phyloP scores from a whole-genome alignment of 352 stramenopile species.

The Phytophthora foliorum region DNA sequence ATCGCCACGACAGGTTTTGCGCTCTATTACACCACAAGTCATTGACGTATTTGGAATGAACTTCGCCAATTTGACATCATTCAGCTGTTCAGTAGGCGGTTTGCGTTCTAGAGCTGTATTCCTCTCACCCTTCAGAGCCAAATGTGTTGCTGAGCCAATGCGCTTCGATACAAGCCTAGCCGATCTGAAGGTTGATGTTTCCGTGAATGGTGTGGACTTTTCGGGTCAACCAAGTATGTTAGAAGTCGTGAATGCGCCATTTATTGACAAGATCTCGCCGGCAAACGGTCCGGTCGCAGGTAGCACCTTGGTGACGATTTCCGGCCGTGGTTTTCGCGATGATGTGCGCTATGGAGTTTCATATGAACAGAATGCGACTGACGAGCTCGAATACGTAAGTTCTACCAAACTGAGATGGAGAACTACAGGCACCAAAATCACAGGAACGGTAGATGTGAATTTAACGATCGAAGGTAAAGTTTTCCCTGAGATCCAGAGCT shows the following conservation, averaged over 20 bases:
- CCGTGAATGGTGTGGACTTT: slow-evolving; percentile 47
- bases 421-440: slow-evolving; percentile 14
- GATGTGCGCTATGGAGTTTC: slow-evolving; percentile 29
- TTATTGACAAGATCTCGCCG: slow-evolving; percentile 17
- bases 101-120: slow-evolving; percentile 17
- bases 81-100: slow-evolving; percentile 30
- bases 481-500: slow-evolving; percentile 14
- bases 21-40: slow-evolving; percentile 18
- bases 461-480: slow-evolving; percentile 19
- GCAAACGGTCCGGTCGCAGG: slow-evolving; percentile 34
- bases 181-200: slow-evolving; percentile 32
- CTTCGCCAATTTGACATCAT: slow-evolving; percentile 35
- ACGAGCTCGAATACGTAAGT: slow-evolving; percentile 24
- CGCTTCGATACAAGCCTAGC: slow-evolving; percentile 7
- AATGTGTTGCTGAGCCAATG: slow-evolving; percentile 35
- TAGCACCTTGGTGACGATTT: slow-evolving; percentile 34
- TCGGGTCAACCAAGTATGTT: slow-evolving; percentile 9
- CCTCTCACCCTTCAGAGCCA: slow-evolving; percentile 37
- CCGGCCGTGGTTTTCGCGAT: slow-evolving; percentile 33
- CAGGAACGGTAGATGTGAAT: neutral
- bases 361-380: slow-evolving; percentile 5
- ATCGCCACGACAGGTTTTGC: slow-evolving; percentile 22
- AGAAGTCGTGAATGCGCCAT: slow-evolving; percentile 22
- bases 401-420: slow-evolving; percentile 34
- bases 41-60: slow-evolving; percentile 45